Evolutionary conservation across 2,329 filamentous ascomycete genomes (phyloP).

Genomic region (Didymella glomerata): DNA sequence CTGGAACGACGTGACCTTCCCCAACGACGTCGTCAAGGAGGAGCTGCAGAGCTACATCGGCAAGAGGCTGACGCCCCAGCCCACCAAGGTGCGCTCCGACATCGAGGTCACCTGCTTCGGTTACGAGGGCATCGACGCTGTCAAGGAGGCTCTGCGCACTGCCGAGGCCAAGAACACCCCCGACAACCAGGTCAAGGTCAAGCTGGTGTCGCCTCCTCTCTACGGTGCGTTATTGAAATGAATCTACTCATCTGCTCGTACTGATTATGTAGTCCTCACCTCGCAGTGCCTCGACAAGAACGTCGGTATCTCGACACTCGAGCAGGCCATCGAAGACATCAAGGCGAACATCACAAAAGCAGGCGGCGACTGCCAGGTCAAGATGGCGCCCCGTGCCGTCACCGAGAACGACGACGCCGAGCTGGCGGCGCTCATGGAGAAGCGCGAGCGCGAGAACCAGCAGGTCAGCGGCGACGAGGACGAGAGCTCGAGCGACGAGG

Average conservation of each 20-base stretch:
- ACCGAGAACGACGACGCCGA: conserved; percentile 98
- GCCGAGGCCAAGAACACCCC: conserved; percentile 92
- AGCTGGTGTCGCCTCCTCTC: conserved; percentile 94
- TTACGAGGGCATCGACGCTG: conserved; percentile 97
- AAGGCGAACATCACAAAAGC: conserved; percentile 78
- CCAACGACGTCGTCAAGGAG: conserved; percentile 82
- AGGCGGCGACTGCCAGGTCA: conserved; percentile 83
- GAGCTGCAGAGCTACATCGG: conserved; percentile 95
- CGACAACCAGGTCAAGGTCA: conserved; percentile 96
- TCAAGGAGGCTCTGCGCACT: conserved; percentile 89
- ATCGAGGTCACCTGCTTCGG: conserved; percentile 74
- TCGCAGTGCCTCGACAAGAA: conserved; percentile 95
- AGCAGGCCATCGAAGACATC: conserved; percentile 90
- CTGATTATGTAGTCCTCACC: conserved; percentile 72
- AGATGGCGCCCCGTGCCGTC: conserved; percentile 99
- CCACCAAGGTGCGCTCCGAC: conserved; percentile 98
- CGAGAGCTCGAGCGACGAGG: conserved; percentile 93
- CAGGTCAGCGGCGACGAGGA: conserved; percentile 98
- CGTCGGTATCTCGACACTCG: conserved; percentile 81
- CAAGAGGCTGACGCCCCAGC: conserved; percentile 96
- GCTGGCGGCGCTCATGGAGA: conserved; percentile 97
- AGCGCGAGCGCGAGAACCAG: conserved; percentile 96
- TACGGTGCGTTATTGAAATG: conserved; percentile 61
- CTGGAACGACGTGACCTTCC: conserved; percentile 92
- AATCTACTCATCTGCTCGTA: background rate